These are phyloP conservation scores for Sphagnum contortum DNA, from an alignment of 225 moss, liverwort and hornwort genomes.

Conservation along the genomic window DNA sequence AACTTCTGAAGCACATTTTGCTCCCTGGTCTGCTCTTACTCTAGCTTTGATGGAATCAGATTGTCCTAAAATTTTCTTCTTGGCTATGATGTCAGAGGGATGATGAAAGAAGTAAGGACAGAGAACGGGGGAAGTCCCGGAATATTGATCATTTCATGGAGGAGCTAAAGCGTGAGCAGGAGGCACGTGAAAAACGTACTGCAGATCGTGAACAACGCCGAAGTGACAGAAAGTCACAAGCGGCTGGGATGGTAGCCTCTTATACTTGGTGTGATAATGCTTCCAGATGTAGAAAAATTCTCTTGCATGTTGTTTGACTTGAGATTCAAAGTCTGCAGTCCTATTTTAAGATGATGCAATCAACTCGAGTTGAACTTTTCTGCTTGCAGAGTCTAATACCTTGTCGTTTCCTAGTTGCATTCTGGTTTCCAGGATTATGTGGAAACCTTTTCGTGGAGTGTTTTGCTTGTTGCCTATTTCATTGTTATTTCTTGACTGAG, in stretches of 20 bases:
- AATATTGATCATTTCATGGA: slow-evolving; percentile 99
- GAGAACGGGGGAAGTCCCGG: slow-evolving; percentile 81
- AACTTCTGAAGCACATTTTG: too few species aligned
- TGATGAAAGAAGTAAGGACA: slow-evolving; percentile 84
- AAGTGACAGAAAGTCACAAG: slow-evolving; percentile 68
- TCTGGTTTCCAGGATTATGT: too few species aligned
- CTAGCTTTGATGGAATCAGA: not conserved
- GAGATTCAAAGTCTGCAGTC: too few species aligned
- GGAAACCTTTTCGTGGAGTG: too few species aligned
- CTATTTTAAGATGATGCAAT: too few species aligned
- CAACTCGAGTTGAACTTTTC: too few species aligned
- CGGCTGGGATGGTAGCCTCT: slow-evolving; percentile 39
- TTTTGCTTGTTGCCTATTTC: too few species aligned
- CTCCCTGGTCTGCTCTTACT: too few species aligned
- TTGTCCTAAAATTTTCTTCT: not conserved
- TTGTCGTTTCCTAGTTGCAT: too few species aligned
- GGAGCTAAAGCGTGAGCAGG: slow-evolving; percentile 97
- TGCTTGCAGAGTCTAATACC: too few species aligned
- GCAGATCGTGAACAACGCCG: slow-evolving; percentile 87
- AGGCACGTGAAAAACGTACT: slow-evolving; percentile 86
- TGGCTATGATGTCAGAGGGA: slow-evolving; percentile 41
- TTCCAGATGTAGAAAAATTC: not conserved
- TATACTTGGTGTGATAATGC: not conserved
- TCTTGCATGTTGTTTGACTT: too few species aligned
- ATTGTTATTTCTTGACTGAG: too few species aligned